These are phyloP conservation scores for Leccinum fibrillosum DNA, from an alignment of 768 basidiomycete species.

Conservation along the genomic window DNA sequence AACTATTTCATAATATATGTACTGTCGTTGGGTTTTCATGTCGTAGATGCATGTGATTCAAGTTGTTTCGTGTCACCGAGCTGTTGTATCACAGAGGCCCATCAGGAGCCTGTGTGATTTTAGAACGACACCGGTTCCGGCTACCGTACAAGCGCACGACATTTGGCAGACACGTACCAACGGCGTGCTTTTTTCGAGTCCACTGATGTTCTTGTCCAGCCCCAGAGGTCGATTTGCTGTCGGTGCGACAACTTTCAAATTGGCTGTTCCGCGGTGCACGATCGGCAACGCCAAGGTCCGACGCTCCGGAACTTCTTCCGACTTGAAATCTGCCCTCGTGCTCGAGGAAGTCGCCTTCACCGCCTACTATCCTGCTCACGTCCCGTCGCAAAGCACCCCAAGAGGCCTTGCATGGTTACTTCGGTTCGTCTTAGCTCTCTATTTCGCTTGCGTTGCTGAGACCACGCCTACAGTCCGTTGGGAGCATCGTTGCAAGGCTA, in stretches of 20 bases:
- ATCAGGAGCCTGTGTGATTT: background rate
- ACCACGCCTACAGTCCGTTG: conserved; percentile 33
- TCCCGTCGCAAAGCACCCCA: conserved; percentile 19
- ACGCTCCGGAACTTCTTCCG: conserved; percentile 17
- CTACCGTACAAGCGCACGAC: background rate
- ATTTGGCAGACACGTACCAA: background rate
- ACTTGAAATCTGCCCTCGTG: conserved; percentile 40
- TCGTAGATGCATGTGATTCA: background rate
- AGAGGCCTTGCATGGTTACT: conserved; percentile 56
- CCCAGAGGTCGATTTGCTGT: conserved; percentile 50
- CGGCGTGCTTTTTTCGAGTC: background rate
- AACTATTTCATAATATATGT: background rate
- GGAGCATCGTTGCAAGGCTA: conserved; percentile 47
- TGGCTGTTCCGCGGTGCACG: conserved; percentile 39
- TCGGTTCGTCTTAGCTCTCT: conserved; percentile 37
- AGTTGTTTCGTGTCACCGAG: background rate
- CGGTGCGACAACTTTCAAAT: conserved; percentile 55
- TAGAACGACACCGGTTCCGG: background rate
- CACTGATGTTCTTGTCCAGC: conserved; percentile 44
- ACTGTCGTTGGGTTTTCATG: background rate
- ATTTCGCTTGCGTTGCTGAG: conserved; percentile 3
- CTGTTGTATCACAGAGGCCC: too few relatives aligned
- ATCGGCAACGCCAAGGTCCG: conserved; percentile 43
- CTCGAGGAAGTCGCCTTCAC: conserved; percentile 65
- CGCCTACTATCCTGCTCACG: conserved; percentile 60